A percentile compares a stretch with the other conserved stretches of the same genome.
These are phyloP conservation scores for Camillea tinctor DNA, from an alignment of 2,329 filamentous ascomycete species.

Conservation along the genomic window DNA sequence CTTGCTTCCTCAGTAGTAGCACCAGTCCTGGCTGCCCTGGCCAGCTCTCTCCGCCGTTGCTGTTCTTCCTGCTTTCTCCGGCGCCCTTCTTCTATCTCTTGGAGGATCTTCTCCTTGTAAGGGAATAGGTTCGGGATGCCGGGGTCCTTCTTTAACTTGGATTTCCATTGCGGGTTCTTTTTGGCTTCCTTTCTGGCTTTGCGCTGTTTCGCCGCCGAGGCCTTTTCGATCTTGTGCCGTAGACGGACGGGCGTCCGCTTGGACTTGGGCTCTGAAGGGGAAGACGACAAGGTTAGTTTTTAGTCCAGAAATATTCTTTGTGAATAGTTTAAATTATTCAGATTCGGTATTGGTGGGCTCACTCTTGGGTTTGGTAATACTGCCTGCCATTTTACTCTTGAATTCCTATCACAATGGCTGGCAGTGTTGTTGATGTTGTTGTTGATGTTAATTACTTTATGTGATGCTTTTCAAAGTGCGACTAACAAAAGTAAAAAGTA, in stretches of 20 bases:
- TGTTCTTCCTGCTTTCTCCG: constrained; percentile 78
- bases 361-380: constrained; percentile 34
- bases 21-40: constrained; percentile 63
- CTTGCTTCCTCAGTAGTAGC: constrained; percentile 46
- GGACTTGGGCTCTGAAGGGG: constrained; percentile 76
- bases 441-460: no score
- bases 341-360: constrained; percentile 13
- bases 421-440: no score
- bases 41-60: constrained; percentile 67
- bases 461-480: background rate
- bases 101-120: constrained; percentile 92
- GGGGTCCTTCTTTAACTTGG: constrained; percentile 94
- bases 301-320: no score
- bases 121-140: constrained; percentile 97
- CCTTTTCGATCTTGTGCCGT: constrained; percentile 94
- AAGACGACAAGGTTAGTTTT: constrained; percentile 9
- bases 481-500: background rate
- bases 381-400: constrained; percentile 28
- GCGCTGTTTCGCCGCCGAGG: constrained; percentile 82
- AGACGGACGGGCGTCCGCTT: constrained; percentile 89
- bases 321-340: background rate
- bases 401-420: constrained; percentile 6
- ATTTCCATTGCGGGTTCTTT: constrained; percentile 96
- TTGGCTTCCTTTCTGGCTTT: constrained; percentile 88
- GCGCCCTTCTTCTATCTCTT: constrained; percentile 90